Percentiles rank a stretch among this genome's conserved stretches.
phyloP scores from a whole-genome alignment of 495 filamentous ascomycete species.

The Tuber borchii region DNA sequence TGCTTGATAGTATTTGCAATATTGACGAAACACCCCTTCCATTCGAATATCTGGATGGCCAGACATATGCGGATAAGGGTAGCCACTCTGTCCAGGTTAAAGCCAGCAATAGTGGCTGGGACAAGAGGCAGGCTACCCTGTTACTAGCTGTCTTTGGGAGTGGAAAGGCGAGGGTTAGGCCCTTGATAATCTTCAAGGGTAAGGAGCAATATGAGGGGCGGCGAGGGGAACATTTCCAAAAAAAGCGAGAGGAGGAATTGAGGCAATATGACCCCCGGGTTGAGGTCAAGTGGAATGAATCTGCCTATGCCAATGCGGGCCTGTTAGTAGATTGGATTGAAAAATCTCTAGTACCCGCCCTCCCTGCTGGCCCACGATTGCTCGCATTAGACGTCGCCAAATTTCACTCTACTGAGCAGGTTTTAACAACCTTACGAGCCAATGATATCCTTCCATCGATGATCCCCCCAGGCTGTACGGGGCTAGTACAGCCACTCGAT shows the following conservation, averaged over 20 bases:
- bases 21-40: conserved; percentile 8
- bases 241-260: not conserved
- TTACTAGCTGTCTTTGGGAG: conserved; percentile 7
- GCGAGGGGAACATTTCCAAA: not conserved
- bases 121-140: conserved; percentile 14
- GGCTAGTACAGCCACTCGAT: conserved; percentile 9
- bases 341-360: conserved; percentile 8
- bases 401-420: conserved; percentile 8
- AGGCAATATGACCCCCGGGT: conserved; percentile 5
- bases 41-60: conserved; percentile 13
- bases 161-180: conserved; percentile 1
- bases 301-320: not conserved
- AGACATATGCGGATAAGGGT: conserved; percentile 20
- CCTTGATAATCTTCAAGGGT: conserved; percentile 16
- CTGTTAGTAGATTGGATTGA: conserved; percentile 6
- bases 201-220: not conserved
- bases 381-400: conserved; percentile 6
- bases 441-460: conserved; percentile 11
- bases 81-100: conserved; percentile 14
- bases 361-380: not conserved
- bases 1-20: conserved; percentile 14
- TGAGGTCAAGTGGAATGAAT: conserved; percentile 8
- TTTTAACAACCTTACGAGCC: conserved; percentile 4
- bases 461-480: conserved; percentile 1
- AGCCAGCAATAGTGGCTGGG: conserved; percentile 7